phyloP scores from a whole-genome alignment of 78 protist genomes.

The Planoprotostelium fungivorum region DNA sequence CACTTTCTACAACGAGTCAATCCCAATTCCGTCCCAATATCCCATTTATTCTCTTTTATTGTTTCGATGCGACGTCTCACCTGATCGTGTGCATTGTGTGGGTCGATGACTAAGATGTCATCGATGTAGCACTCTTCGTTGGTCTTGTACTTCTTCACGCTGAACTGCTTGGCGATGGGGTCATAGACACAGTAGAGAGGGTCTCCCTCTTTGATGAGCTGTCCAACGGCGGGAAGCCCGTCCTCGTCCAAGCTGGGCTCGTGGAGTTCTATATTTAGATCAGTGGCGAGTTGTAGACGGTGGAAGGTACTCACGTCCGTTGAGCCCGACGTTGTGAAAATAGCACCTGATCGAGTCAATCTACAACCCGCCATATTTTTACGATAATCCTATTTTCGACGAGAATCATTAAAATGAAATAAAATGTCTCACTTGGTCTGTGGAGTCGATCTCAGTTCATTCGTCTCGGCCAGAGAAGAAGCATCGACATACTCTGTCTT shows the following conservation, averaged over 20 bases:
- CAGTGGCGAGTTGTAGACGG: neutral
- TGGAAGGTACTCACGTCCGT: neutral
- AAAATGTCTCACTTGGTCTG: no score
- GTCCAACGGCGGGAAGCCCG: constrained; percentile 80
- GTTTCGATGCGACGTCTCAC: neutral
- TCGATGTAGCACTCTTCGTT: constrained; percentile 43
- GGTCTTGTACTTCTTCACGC: constrained; percentile 22
- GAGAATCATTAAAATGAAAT: no score
- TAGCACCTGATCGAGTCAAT: no score
- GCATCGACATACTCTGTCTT: constrained; percentile 38
- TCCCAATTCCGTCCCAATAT: neutral
- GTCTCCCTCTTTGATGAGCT: constrained; percentile 24
- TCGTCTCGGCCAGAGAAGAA: neutral
- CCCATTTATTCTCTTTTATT: neutral
- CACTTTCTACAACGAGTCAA: neutral
- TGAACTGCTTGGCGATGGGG: constrained; percentile 3
- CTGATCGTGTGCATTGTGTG: neutral
- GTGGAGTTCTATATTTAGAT: neutral
- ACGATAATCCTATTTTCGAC: no score
- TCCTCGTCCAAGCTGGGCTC: constrained; percentile 39
- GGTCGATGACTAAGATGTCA: constrained; percentile 22
- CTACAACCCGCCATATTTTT: no score
- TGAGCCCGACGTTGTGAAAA: neutral
- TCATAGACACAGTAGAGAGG: constrained; percentile 34
- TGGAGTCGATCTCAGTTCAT: neutral